Conservation (phyloP, 192 early-diverging fungal genomes). For the Spizellomyces sp. region DNA sequence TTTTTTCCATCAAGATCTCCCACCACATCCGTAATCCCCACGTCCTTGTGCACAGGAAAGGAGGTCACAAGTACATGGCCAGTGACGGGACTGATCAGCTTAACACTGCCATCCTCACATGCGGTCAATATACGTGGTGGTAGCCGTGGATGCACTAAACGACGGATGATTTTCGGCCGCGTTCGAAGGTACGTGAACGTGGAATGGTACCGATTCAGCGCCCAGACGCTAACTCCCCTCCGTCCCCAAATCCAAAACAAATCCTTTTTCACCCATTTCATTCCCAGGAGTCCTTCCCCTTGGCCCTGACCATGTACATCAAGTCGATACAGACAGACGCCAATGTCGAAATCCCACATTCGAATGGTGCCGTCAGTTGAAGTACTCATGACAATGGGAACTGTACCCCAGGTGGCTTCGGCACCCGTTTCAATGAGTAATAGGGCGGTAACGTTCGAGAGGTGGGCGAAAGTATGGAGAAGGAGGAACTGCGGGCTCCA, state of each 20-base stretch:
- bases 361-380: conserved; percentile 44
- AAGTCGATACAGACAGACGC: conserved; percentile 36
- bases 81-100: conserved; percentile 49
- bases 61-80: conserved; percentile 40
- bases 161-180: background rate
- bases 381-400: conserved; percentile 37
- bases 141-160: conserved; percentile 3
- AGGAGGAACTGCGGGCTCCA: conserved; percentile 46
- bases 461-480: conserved; percentile 41
- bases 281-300: conserved; percentile 12
- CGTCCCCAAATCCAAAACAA: conserved; percentile 28
- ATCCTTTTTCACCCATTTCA: conserved; percentile 38
- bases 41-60: conserved; percentile 49
- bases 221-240: conserved; percentile 36
- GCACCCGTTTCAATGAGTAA: conserved; percentile 14
- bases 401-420: conserved; percentile 1
- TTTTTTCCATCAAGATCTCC: conserved; percentile 43
- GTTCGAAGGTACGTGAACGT: conserved; percentile 28
- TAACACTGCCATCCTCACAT: conserved; percentile 36
- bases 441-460: conserved; percentile 47
- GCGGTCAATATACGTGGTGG: conserved; percentile 42
- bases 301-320: background rate
- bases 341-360: conserved; percentile 55
- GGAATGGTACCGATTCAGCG: conserved; percentile 37
- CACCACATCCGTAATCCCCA: conserved; percentile 26